Evolutionary conservation across 768 basidiomycete genomes (phyloP).

Genomic region (Phanerochaete carnosa): DNA sequence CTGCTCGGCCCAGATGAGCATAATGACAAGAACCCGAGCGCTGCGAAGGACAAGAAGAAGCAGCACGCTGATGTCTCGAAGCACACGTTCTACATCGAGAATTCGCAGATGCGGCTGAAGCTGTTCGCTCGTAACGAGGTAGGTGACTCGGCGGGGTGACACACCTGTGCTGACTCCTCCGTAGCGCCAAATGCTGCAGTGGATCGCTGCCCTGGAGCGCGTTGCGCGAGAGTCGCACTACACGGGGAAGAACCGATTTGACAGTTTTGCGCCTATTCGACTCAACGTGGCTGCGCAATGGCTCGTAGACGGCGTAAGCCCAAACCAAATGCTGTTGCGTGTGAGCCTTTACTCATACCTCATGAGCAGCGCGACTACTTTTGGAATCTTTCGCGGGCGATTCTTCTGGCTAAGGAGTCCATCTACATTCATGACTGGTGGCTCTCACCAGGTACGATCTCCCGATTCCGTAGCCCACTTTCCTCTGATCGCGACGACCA

Average conservation of each 20-base stretch:
- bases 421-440: conserved; percentile 99
- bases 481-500: background rate
- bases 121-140: conserved; percentile 87
- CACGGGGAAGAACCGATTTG: conserved; percentile 80
- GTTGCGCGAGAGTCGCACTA: conserved; percentile 76
- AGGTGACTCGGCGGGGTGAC: conserved; percentile 12
- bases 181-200: conserved; percentile 94
- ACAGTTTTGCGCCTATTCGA: conserved; percentile 90
- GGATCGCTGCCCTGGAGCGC: conserved; percentile 88
- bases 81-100: conserved; percentile 92
- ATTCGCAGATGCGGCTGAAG: conserved; percentile 87
- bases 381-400: conserved; percentile 93
- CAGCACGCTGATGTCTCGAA: conserved; percentile 67
- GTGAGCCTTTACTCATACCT: background rate
- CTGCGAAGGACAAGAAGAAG: conserved; percentile 38
- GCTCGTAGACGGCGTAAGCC: conserved; percentile 92
- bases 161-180: background rate
- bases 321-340: too few species aligned
- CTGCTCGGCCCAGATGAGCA: conserved; percentile 30
- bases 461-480: background rate
- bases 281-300: conserved; percentile 94
- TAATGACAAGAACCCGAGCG: conserved; percentile 27
- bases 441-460: conserved; percentile 73
- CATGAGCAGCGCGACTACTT: conserved; percentile 84
- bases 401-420: conserved; percentile 80